Conservation (phyloP, 2,329 filamentous ascomycete species). For the Pyricularia sp. region DNA sequence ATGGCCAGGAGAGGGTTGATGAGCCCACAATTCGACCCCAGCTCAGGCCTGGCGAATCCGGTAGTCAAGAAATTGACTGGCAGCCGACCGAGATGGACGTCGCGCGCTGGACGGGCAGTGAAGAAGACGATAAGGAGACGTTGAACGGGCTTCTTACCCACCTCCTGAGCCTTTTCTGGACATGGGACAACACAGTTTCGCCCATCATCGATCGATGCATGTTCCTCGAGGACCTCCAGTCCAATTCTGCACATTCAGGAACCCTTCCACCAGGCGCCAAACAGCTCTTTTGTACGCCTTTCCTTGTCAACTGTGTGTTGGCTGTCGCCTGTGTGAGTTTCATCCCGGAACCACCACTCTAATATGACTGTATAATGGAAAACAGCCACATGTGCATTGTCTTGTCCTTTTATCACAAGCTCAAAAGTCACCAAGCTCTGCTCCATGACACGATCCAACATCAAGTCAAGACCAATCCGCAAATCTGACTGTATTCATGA, state of each 20-base stretch:
- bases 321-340: constrained; percentile 12
- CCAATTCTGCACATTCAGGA: background rate
- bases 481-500: background rate
- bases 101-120: constrained; percentile 13
- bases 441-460: background rate
- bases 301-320: constrained; percentile 15
- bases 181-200: constrained; percentile 14
- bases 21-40: background rate
- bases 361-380: background rate
- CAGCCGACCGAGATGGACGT: constrained; percentile 2
- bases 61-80: background rate
- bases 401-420: background rate
- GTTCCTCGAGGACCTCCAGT: constrained; percentile 10
- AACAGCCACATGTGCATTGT: background rate
- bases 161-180: constrained; percentile 14
- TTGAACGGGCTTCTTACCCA: constrained; percentile 9
- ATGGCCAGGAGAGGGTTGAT: background rate
- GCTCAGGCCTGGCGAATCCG: background rate
- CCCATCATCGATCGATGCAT: constrained; percentile 11
- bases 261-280: background rate
- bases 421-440: background rate
- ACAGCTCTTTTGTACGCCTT: constrained; percentile 13
- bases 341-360: background rate
- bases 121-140: background rate
- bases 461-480: background rate